Conservation (phyloP, 2,329 filamentous ascomycete species). For the Cercospora beticola region DNA sequence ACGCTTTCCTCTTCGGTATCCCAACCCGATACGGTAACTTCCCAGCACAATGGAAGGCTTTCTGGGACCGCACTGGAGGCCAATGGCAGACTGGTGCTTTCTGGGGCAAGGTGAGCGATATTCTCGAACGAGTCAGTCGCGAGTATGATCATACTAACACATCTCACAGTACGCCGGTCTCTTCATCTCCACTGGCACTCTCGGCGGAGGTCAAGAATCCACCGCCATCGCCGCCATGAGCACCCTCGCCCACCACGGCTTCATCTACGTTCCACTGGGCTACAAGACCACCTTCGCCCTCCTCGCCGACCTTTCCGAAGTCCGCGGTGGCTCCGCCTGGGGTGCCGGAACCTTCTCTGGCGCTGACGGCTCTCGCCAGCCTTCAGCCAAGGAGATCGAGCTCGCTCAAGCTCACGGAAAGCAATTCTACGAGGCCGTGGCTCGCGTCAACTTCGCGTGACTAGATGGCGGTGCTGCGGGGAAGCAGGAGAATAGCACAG, state of each 20-base stretch:
- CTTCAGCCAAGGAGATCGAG: constrained; percentile 70
- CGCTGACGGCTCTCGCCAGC: constrained; percentile 80
- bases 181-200: constrained; percentile 83
- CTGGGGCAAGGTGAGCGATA: constrained; percentile 59
- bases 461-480: constrained; percentile 62
- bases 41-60: constrained; percentile 90
- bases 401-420: constrained; percentile 82
- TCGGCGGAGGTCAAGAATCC: constrained; percentile 89
- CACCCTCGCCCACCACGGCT: constrained; percentile 87
- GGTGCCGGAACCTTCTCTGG: constrained; percentile 85
- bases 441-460: constrained; percentile 71
- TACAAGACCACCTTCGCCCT: constrained; percentile 76
- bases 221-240: constrained; percentile 79
- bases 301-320: constrained; percentile 70
- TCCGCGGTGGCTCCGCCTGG: constrained; percentile 87
- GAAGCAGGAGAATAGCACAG: constrained; percentile 26
- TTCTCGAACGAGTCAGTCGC: neutral
- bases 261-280: constrained; percentile 93
- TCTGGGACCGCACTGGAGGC: constrained; percentile 75
- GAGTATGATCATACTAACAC: too few relatives aligned
- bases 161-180: constrained; percentile 63
- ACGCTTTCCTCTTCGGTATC: constrained; percentile 83
- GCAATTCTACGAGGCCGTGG: constrained; percentile 73
- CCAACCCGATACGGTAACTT: constrained; percentile 97
- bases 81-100: constrained; percentile 73